Evolutionary conservation across 305 asterid species (phyloP).

Genomic region (Fraxinus floribunda): DNA sequence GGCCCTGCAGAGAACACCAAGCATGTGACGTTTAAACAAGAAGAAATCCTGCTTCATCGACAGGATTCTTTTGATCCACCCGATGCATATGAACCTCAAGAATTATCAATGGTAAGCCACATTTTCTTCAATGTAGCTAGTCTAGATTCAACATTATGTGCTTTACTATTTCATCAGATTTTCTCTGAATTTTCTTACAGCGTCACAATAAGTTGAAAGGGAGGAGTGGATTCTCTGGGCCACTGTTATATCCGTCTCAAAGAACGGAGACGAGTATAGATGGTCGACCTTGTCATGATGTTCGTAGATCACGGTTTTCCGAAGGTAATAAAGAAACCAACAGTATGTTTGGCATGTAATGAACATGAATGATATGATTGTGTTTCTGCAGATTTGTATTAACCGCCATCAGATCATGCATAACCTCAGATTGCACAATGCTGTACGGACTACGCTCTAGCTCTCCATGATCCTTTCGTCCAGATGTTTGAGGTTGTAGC

Average conservation of each 20-base stretch:
- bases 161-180: background rate
- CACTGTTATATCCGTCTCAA: conserved; percentile 36
- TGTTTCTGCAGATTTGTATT: conserved; percentile 32
- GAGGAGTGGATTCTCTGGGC: conserved; percentile 54
- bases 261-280: conserved; percentile 32
- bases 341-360: background rate
- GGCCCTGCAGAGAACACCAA: conserved; percentile 23
- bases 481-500: background rate
- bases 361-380: background rate
- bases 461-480: background rate
- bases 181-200: conserved; percentile 28
- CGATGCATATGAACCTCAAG: conserved; percentile 41
- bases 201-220: conserved; percentile 41
- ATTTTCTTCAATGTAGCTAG: background rate
- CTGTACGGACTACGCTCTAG: background rate
- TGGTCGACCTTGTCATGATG: conserved; percentile 34
- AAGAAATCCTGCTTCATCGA: conserved; percentile 26
- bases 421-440: background rate
- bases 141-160: background rate
- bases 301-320: conserved; percentile 63
- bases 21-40: conserved; percentile 30
- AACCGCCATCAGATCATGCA: background rate
- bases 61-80: conserved; percentile 53
- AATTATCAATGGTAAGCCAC: conserved; percentile 42
- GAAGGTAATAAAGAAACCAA: conserved; percentile 42